Conservation (phyloP, 495 filamentous ascomycete genomes). For the Trichoderma gamsii region DNA sequence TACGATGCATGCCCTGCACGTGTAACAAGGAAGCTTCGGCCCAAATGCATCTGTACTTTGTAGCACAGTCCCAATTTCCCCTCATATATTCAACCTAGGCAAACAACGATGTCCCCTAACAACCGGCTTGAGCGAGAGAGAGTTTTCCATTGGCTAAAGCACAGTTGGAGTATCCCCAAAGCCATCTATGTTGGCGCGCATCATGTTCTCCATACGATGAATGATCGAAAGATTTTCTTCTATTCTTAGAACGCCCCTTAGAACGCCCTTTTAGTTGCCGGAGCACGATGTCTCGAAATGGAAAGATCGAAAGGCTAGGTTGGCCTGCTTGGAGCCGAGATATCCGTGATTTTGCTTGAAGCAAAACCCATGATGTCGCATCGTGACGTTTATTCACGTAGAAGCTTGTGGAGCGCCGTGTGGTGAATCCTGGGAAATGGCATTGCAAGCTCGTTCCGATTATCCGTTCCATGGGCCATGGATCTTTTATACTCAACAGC, state of each 20-base stretch:
- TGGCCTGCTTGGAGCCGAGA: background rate
- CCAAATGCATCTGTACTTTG: background rate
- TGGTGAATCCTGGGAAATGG: background rate
- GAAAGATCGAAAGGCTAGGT: background rate
- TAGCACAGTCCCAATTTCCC: background rate
- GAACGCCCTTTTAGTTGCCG: background rate
- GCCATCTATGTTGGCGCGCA: background rate
- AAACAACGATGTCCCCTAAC: background rate
- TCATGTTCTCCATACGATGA: background rate
- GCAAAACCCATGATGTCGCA: background rate
- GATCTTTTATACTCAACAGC: background rate
- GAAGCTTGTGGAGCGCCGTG: background rate
- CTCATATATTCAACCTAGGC: background rate
- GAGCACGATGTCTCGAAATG: background rate
- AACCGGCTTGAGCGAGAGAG: no score
- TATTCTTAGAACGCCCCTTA: background rate
- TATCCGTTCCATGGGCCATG: slow-evolving; percentile 1
- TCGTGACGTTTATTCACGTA: background rate
- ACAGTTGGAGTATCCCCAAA: background rate
- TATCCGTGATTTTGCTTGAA: background rate
- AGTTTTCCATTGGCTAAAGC: background rate
- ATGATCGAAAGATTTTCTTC: background rate
- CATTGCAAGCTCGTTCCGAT: slow-evolving; percentile 5
- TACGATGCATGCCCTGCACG: background rate
- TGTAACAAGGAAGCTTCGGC: no score